Percentiles rank a stretch among this genome's conserved stretches.
Evolutionary conservation across 495 filamentous ascomycete genomes (phyloP).

Genomic region (Hyaloscypha bicolor): DNA sequence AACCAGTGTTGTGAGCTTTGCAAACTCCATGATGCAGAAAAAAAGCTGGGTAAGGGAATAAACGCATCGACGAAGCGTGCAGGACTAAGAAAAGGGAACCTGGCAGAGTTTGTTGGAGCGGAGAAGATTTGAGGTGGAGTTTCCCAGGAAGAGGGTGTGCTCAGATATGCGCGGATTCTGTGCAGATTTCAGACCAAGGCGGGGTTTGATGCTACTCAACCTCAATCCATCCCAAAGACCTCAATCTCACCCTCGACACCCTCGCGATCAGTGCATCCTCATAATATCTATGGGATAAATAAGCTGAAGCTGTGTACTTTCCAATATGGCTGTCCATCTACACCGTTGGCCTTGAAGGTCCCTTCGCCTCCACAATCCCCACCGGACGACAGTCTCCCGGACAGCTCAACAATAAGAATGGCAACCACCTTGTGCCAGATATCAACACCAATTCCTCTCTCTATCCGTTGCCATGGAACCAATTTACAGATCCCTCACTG

Average conservation of each 20-base stretch:
- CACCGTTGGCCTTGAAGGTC: neutral
- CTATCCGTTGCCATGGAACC: slow-evolving; percentile 20
- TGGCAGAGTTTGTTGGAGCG: no score
- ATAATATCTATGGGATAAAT: no score
- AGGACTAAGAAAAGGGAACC: no score
- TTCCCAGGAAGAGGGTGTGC: neutral
- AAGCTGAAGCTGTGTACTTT: neutral
- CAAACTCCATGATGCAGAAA: no score
- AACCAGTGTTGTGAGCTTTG: no score
- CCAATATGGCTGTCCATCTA: neutral
- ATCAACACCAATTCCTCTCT: neutral
- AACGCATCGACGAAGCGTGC: no score
- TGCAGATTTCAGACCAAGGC: neutral
- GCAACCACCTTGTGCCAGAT: neutral
- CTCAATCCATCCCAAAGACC: neutral
- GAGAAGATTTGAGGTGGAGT: no score
- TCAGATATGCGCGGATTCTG: neutral
- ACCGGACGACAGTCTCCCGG: slow-evolving; percentile 9
- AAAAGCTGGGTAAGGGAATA: no score
- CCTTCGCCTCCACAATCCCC: neutral
- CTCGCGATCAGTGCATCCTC: no score
- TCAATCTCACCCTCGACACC: no score
- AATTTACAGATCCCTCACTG: slow-evolving; percentile 27
- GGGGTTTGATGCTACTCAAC: neutral
- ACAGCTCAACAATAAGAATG: neutral